Evolutionary conservation across 2,329 filamentous ascomycete genomes (phyloP).

Genomic region (Pseudomassariella vexata): DNA sequence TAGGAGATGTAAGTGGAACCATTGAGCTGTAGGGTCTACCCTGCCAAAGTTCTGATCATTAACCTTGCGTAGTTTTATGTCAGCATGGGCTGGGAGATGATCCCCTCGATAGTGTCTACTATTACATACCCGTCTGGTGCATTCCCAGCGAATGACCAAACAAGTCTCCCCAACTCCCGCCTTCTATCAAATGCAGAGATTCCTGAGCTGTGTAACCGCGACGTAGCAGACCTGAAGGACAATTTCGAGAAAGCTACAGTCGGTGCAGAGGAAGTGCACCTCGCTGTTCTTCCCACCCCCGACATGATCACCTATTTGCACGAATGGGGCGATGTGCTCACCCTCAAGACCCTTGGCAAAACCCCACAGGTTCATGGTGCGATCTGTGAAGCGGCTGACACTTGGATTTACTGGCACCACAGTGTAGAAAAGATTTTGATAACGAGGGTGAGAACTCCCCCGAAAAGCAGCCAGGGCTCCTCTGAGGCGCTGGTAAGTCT

Average conservation of each 20-base stretch:
- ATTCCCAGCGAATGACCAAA: background rate
- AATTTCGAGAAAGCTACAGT: no score
- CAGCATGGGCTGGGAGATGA: background rate
- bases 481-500: no score
- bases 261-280: background rate
- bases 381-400: background rate
- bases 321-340: background rate
- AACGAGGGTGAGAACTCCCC: no score
- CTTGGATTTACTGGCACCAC: slow-evolving; percentile 1
- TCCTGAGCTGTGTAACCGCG: no score
- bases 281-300: background rate
- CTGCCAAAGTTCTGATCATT: no score
- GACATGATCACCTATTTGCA: background rate
- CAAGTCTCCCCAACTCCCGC: no score
- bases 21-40: no score
- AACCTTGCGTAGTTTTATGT: background rate
- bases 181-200: no score
- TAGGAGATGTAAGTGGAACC: background rate
- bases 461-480: no score
- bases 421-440: no score
- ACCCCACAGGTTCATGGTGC: background rate
- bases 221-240: no score
- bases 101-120: background rate
- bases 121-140: background rate
- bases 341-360: no score